A percentile compares a stretch with the other conserved stretches of the same genome.
phyloP scores from a whole-genome alignment of 352 stramenopile species.

The Globisporangium heterothallicum region DNA sequence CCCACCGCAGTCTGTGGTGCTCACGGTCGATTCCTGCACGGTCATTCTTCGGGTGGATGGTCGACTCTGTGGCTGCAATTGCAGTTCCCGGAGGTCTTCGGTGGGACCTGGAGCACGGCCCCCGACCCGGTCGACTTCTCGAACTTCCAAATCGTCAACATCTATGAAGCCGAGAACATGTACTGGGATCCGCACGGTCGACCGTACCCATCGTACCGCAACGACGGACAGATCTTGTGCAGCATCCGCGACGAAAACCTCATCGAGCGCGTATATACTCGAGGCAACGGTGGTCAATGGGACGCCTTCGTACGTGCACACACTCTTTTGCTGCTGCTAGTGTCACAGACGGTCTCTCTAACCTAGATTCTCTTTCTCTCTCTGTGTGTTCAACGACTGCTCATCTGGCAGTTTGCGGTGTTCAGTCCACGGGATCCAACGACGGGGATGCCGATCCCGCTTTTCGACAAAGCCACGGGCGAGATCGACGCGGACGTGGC shows the following conservation, averaged over 20 bases:
- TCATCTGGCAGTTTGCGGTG: conserved; percentile 37
- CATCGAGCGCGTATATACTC: conserved; percentile 54
- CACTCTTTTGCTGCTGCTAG: too few species aligned
- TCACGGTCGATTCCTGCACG: conserved; percentile 52
- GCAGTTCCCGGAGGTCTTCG: conserved; percentile 67
- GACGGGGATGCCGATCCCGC: conserved; percentile 46
- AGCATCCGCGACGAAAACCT: conserved; percentile 73
- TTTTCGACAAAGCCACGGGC: conserved; percentile 73
- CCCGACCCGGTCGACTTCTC: conserved; percentile 71
- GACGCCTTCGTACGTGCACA: conserved; percentile 79
- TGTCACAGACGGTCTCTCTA: too few species aligned
- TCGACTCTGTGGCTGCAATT: conserved; percentile 69
- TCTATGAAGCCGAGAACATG: conserved; percentile 66
- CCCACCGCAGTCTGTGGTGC: conserved; percentile 20
- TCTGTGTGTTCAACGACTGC: conserved; percentile 1
- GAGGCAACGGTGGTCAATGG: conserved; percentile 72
- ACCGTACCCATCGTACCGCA: conserved; percentile 52
- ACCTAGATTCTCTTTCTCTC: conserved; percentile 1
- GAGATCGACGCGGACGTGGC: conserved; percentile 57
- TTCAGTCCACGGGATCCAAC: conserved; percentile 45
- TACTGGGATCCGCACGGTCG: conserved; percentile 63
- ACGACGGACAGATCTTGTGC: conserved; percentile 39
- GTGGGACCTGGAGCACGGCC: conserved; percentile 68
- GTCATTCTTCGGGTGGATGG: conserved; percentile 70
- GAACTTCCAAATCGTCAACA: conserved; percentile 60